These are phyloP conservation scores for Groenewaldozyma tartarivorans DNA, from an alignment of 805 yeast species.

Conservation along the genomic window DNA sequence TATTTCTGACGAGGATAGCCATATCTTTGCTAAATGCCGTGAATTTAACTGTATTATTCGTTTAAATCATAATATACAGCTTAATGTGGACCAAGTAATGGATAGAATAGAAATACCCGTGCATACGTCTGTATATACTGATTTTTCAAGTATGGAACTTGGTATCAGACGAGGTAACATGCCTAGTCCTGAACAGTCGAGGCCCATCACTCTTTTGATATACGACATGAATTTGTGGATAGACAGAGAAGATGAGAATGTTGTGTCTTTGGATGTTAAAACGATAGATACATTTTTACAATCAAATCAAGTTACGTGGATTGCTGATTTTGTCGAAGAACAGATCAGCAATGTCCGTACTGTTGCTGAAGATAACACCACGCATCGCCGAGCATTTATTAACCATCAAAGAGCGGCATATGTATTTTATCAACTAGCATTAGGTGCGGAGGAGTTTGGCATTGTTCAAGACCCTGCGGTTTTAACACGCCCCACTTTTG, in stretches of 20 bases:
- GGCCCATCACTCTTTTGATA: slow-evolving; percentile 23
- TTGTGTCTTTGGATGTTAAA: slow-evolving; percentile 21
- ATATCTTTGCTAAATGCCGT: slow-evolving; percentile 12
- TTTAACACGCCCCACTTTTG: slow-evolving; percentile 78
- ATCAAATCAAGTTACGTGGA: slow-evolving; percentile 29
- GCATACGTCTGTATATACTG: slow-evolving; percentile 12
- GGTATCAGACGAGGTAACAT: slow-evolving; percentile 15
- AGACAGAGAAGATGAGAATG: slow-evolving; percentile 13
- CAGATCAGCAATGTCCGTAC: slow-evolving; percentile 13
- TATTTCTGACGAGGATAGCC: slow-evolving; percentile 8
- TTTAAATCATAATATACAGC: slow-evolving; percentile 6
- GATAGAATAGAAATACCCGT: slow-evolving; percentile 10
- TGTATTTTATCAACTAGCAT: slow-evolving; percentile 34
- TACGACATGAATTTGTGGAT: slow-evolving; percentile 29
- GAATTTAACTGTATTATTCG: slow-evolving; percentile 14
- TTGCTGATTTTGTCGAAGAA: slow-evolving; percentile 14
- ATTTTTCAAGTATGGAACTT: slow-evolving; percentile 15
- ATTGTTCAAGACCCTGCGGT: slow-evolving; percentile 83
- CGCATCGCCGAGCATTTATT: neutral
- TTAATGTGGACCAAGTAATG: slow-evolving; percentile 14
- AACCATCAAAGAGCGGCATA: slow-evolving; percentile 13
- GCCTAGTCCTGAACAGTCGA: slow-evolving; percentile 2
- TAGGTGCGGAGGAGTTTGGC: slow-evolving; percentile 40
- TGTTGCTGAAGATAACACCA: neutral
- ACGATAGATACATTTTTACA: slow-evolving; percentile 25